Evolutionary conservation across 1,139 yeast genomes (phyloP), one percentile per base, ranked within the genome.

Genomic region (Debaryomycetaceae sp.): DNA sequence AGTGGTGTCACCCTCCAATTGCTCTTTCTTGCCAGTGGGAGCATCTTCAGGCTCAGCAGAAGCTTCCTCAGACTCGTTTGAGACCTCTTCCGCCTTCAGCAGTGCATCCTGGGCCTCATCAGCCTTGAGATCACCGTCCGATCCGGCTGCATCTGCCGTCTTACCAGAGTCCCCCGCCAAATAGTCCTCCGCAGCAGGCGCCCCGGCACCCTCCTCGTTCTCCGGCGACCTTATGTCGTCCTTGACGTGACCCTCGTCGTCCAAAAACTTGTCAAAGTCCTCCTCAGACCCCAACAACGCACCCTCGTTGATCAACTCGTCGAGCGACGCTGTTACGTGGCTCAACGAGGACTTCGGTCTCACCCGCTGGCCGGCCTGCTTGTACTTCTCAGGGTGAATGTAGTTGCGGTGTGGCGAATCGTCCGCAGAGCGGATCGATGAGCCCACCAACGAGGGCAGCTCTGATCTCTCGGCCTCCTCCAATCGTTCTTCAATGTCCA

Each of bases 271-370:
- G 23, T 76, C 83, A 52, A 81, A 74, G 51, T 73, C 77, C 50
- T 75, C 82, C 46, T 80, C 85, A 22, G 80, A 79, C 7, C 80
- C 79, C 51, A 80, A 56, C 43, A 82, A 65, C 0, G 85, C 86
- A 22, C 87, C 87, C 54, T 81, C 86, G 39, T 64, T 75, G 47
- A 73, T 76, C 55, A 81, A 69, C 39, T 81, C 84, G 49, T 76
- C 83, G 51, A 81, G 72, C 0, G 81, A 71, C 27, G 80, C 76
- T 39, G 75, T 60, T 31, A 73, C 58, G n/a, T 43, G 42, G 31
- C 39, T 36, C 24, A 43, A 39, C 24, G 34, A 39, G 24, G 65
- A 55, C 36, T 31, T 42, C 11, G 45, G 53, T 40, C 54, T 54
- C 50, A 56, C 50, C 14, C 22, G 24, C 36, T 46, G 50, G 45